Conservation (phyloP, 2,329 filamentous ascomycete genomes). For the Penicillium sclerotiorum region DNA sequence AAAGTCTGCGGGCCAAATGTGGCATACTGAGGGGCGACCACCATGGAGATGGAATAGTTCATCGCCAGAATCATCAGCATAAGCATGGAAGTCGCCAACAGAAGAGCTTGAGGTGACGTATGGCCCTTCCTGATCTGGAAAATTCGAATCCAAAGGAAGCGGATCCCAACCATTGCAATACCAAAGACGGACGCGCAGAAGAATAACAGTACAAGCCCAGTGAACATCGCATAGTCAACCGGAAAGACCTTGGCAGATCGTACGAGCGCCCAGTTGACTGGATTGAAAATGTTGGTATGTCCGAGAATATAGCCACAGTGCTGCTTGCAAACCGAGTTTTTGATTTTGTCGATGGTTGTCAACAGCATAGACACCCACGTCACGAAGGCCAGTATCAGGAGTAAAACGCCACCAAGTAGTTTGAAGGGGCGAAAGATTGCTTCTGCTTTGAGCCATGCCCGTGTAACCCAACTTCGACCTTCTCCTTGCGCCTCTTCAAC, state of each 20-base stretch:
- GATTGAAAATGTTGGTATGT: constrained; percentile 89
- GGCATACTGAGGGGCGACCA: constrained; percentile 93
- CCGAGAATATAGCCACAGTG: constrained; percentile 91
- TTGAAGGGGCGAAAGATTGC: constrained; percentile 86
- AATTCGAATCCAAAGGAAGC: constrained; percentile 92
- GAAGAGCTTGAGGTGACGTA: constrained; percentile 86
- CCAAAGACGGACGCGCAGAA: constrained; percentile 88
- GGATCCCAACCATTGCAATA: constrained; percentile 83
- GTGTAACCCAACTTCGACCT: constrained; percentile 72
- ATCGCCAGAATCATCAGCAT: constrained; percentile 86
- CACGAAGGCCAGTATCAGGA: constrained; percentile 73
- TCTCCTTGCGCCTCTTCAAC: constrained; percentile 71
- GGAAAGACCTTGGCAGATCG: constrained; percentile 82
- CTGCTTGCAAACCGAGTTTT: constrained; percentile 88
- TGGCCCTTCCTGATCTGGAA: constrained; percentile 89
- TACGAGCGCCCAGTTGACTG: constrained; percentile 86
- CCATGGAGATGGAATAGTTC: constrained; percentile 90
- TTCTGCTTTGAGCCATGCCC: constrained; percentile 76
- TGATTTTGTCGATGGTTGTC: constrained; percentile 93
- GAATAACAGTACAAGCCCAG: constrained; percentile 79
- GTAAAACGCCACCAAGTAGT: constrained; percentile 77
- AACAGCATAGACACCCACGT: constrained; percentile 93
- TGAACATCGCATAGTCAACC: constrained; percentile 87
- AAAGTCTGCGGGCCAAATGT: constrained; percentile 94
- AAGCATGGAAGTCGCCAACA: constrained; percentile 88